Conservation (phyloP, 805 yeast species). For the Scheffersomyces stipitis region DNA sequence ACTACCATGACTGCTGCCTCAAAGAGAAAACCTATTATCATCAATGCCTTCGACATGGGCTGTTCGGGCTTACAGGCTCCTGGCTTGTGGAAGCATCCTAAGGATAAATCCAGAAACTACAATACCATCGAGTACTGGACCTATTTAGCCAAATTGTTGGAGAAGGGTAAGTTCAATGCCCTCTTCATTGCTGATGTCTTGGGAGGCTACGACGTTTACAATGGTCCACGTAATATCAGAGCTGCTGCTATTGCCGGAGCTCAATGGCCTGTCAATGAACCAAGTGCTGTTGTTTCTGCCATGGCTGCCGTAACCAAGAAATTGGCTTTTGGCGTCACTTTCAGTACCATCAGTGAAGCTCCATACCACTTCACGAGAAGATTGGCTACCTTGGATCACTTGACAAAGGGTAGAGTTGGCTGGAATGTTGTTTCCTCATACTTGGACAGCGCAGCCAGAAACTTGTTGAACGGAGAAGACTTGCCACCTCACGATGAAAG, state of each 20-base stretch:
- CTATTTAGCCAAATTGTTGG: constrained; percentile 2
- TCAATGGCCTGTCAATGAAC: constrained; percentile 6
- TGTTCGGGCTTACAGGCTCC: constrained; percentile 3
- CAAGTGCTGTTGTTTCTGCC: constrained; percentile 5
- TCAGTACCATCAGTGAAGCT: constrained; percentile 5
- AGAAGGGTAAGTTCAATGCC: constrained; percentile 4
- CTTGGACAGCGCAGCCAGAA: constrained; percentile 5
- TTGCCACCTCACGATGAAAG: constrained; percentile 4
- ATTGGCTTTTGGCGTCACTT: constrained; percentile 3
- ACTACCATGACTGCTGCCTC: too few species aligned
- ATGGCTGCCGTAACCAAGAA: constrained; percentile 5
- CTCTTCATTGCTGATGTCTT: constrained; percentile 4
- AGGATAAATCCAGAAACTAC: constrained; percentile 1
- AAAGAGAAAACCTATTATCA: too few species aligned
- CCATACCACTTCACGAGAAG: constrained; percentile 5
- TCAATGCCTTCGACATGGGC: constrained; percentile 5
- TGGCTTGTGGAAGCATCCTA: constrained; percentile 4
- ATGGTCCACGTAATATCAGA: constrained; percentile 2
- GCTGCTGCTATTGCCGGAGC: constrained; percentile 3
- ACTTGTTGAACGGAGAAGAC: constrained; percentile 1
- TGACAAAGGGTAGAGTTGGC: constrained; percentile 3
- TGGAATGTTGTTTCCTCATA: constrained; percentile 4
- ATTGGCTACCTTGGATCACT: constrained; percentile 5
- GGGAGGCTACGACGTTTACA: constrained; percentile 6
- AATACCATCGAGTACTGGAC: constrained; percentile 5